A percentile compares a stretch with the other conserved stretches of the same genome.
phyloP scores from a whole-genome alignment of 73 alveolate species.

The Paramecium sexaurelia region DNA sequence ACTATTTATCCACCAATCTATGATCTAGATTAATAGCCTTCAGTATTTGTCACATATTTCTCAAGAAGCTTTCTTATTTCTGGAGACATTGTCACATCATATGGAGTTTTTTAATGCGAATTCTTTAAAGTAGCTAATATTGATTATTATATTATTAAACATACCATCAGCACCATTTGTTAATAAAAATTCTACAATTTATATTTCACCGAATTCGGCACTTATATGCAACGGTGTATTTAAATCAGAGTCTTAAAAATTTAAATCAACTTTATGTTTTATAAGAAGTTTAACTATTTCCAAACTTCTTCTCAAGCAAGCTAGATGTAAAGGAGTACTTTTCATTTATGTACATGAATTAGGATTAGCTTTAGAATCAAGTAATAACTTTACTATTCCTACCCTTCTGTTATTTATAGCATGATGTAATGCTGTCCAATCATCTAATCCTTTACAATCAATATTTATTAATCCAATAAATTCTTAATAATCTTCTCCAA shows the following conservation, averaged over 20 bases:
- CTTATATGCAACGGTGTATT: constrained; percentile 68
- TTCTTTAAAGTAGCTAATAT: constrained; percentile 1
- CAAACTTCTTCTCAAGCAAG: constrained; percentile 18
- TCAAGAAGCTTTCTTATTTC: constrained; percentile 33
- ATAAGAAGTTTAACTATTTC: constrained; percentile 36
- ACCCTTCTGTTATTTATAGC: constrained; percentile 59
- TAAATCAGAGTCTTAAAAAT: constrained; percentile 48
- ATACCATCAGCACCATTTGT: constrained; percentile 51
- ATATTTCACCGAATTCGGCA: constrained; percentile 48
- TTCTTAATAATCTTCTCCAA: not conserved
- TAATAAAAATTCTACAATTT: constrained; percentile 52
- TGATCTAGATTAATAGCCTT: constrained; percentile 53
- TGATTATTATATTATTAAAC: not conserved
- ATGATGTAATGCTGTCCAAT: constrained; percentile 84
- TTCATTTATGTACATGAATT: constrained; percentile 27
- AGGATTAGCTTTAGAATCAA: constrained; percentile 58
- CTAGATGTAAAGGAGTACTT: constrained; percentile 53
- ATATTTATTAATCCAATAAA: constrained; percentile 49
- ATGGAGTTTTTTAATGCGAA: constrained; percentile 40
- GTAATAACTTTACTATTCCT: not conserved
- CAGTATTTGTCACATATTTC: not conserved
- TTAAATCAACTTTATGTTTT: not conserved
- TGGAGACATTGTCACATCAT: constrained; percentile 32
- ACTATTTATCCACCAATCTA: constrained; percentile 51
- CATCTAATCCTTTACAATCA: constrained; percentile 72